These are phyloP conservation scores for Ophiocordyceps camponoti-floridani DNA, from an alignment of 2,329 filamentous ascomycete species.

Conservation along the genomic window DNA sequence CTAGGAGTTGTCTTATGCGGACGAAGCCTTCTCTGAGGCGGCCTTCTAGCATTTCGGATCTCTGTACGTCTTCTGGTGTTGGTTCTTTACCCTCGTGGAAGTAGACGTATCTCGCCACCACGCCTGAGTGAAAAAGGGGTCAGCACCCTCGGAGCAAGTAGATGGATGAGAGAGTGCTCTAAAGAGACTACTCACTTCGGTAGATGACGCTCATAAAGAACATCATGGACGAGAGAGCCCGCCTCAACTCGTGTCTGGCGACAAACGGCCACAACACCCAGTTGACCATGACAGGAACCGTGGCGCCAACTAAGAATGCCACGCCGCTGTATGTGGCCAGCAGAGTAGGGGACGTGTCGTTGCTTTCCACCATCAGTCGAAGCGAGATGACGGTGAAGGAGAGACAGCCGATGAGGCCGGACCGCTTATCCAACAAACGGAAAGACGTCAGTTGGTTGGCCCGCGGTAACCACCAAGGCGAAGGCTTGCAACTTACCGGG, in stretches of 20 bases:
- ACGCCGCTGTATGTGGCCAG: slow-evolving; percentile 29
- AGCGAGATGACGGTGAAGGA: slow-evolving; percentile 37
- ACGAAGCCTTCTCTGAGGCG: slow-evolving; percentile 42
- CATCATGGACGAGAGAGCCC: slow-evolving; percentile 35
- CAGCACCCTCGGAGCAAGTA: background rate
- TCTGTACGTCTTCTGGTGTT: slow-evolving; percentile 27
- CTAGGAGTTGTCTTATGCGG: slow-evolving; percentile 35
- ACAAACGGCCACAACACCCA: slow-evolving; percentile 45
- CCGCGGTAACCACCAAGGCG: no score
- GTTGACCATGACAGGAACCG: slow-evolving; percentile 35
- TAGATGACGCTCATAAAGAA: slow-evolving; percentile 41
- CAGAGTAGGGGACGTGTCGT: slow-evolving; percentile 15
- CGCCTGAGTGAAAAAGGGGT: slow-evolving; percentile 12
- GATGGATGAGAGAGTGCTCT: no score
- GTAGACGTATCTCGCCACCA: slow-evolving; percentile 39
- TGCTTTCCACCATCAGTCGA: slow-evolving; percentile 15
- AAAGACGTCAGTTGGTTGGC: background rate
- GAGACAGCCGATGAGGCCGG: slow-evolving; percentile 38
- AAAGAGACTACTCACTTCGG: slow-evolving; percentile 18
- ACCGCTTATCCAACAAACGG: slow-evolving; percentile 21
- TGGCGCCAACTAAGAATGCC: slow-evolving; percentile 33
- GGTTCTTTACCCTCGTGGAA: slow-evolving; percentile 35
- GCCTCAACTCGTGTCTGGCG: slow-evolving; percentile 38
- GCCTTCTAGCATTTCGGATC: slow-evolving; percentile 39
- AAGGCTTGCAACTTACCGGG: slow-evolving; percentile 17